Evolutionary conservation across 495 filamentous ascomycete genomes (phyloP).

Genomic region (Neurospora pannonica): DNA sequence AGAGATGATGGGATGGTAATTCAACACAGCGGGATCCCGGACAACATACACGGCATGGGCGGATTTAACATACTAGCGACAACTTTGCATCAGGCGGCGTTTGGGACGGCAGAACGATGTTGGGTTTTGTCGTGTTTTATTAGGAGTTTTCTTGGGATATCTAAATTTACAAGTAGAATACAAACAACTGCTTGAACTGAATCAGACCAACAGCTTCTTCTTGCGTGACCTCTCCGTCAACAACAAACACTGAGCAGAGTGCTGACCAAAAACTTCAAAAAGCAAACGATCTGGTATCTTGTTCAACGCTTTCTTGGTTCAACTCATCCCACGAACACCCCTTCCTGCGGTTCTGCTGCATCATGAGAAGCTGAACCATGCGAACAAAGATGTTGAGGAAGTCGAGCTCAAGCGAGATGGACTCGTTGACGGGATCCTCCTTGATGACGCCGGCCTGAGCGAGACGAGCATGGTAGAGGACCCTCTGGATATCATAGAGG

Average conservation of each 20-base stretch:
- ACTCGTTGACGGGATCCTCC: slow-evolving; percentile 90
- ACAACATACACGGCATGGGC: background rate
- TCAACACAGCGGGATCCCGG: background rate
- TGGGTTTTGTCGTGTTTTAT: background rate
- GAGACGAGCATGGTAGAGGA: slow-evolving; percentile 75
- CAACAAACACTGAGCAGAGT: background rate
- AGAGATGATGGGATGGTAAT: background rate
- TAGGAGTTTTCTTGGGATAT: background rate
- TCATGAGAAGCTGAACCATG: slow-evolving; percentile 92
- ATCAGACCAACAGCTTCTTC: background rate
- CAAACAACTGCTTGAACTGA: background rate
- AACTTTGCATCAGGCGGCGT: background rate
- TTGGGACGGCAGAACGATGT: background rate
- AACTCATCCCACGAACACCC: background rate
- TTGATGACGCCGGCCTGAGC: slow-evolving; percentile 71
- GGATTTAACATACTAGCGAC: background rate
- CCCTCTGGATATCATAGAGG: slow-evolving; percentile 92
- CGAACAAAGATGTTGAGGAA: slow-evolving; percentile 97
- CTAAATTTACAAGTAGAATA: background rate
- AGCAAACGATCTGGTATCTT: background rate
- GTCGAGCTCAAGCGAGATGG: slow-evolving; percentile 83
- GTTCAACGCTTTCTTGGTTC: background rate
- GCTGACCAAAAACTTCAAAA: background rate
- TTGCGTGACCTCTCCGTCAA: background rate
- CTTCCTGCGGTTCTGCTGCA: slow-evolving; percentile 46